A percentile compares a stretch with the other conserved stretches of the same genome.
Evolutionary conservation across 1,139 yeast genomes (phyloP).

Genomic region (Scheffersomyces quercinus): DNA sequence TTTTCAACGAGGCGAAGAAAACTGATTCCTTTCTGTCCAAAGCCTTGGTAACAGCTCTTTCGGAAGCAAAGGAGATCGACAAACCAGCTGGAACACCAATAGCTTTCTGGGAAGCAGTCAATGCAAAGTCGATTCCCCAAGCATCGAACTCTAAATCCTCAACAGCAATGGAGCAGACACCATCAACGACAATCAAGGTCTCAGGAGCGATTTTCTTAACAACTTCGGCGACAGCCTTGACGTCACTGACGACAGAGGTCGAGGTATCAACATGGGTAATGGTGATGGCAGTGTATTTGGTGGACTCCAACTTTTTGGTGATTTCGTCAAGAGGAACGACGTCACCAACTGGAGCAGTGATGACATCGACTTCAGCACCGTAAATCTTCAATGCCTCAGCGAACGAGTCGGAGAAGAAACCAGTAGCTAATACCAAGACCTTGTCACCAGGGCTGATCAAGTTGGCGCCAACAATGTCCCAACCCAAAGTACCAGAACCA

Average conservation of each 20-base stretch:
- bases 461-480: constrained; percentile 89
- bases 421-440: constrained; percentile 86
- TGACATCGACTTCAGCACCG: constrained; percentile 68
- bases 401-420: constrained; percentile 85
- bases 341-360: constrained; percentile 72
- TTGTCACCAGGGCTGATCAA: constrained; percentile 65
- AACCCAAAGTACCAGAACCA: constrained; percentile 94
- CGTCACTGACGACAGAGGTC: constrained; percentile 82
- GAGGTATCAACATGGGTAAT: constrained; percentile 97
- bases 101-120: constrained; percentile 95
- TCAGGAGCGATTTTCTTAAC: constrained; percentile 73
- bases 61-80: constrained; percentile 73
- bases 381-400: constrained; percentile 76
- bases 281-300: constrained; percentile 68
- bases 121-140: constrained; percentile 87
- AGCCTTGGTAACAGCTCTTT: constrained; percentile 69
- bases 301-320: constrained; percentile 51
- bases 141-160: constrained; percentile 82
- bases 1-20: constrained; percentile 73
- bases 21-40: constrained; percentile 58
- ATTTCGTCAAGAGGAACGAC: constrained; percentile 61
- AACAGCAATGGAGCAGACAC: constrained; percentile 91
- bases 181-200: constrained; percentile 83
- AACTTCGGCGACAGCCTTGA: constrained; percentile 59
- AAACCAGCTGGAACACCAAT: constrained; percentile 94